Percentiles rank a stretch among this genome's conserved stretches.
phyloP scores from a whole-genome alignment of 2,329 filamentous ascomycete genomes.

The Eutypa lata region DNA sequence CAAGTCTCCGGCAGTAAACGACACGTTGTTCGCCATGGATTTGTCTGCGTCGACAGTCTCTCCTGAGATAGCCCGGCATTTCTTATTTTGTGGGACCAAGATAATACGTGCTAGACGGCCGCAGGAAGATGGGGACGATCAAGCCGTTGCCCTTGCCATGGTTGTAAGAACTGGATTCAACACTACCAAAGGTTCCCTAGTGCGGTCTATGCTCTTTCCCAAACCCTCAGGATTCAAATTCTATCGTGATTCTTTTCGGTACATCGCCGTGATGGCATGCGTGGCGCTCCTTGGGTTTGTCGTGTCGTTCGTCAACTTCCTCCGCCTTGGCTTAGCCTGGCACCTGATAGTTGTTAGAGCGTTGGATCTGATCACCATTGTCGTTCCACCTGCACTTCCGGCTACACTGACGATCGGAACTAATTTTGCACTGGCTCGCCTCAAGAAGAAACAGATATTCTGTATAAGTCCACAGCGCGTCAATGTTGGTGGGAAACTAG shows the following conservation, averaged over 20 bases:
- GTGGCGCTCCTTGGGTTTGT: constrained; percentile 85
- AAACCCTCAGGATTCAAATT: constrained; percentile 99
- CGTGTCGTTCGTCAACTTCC: constrained; percentile 89
- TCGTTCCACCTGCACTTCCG: constrained; percentile 90
- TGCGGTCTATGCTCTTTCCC: constrained; percentile 97
- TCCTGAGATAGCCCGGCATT: constrained; percentile 79
- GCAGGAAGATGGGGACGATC: constrained; percentile 79
- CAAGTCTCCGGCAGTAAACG: constrained; percentile 79
- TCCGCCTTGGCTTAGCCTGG: constrained; percentile 79
- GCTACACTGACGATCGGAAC: constrained; percentile 95
- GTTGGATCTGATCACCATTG: constrained; percentile 93
- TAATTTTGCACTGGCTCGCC: constrained; percentile 83
- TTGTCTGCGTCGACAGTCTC: constrained; percentile 78
- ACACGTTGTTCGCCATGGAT: constrained; percentile 72
- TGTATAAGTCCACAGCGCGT: constrained; percentile 97
- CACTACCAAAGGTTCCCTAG: constrained; percentile 92
- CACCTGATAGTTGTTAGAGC: constrained; percentile 89
- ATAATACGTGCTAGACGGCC: constrained; percentile 87
- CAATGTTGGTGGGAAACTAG: constrained; percentile 92
- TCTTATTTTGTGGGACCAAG: constrained; percentile 92
- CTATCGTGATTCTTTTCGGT: constrained; percentile 94
- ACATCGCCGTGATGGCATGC: constrained; percentile 92
- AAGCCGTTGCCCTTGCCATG: constrained; percentile 87
- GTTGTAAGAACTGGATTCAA: constrained; percentile 95
- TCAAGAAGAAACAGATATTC: constrained; percentile 89